Percentiles rank a stretch among this genome's conserved stretches.
Evolutionary conservation across 2,329 filamentous ascomycete species (phyloP).

Genomic region (Penicillium sp.): DNA sequence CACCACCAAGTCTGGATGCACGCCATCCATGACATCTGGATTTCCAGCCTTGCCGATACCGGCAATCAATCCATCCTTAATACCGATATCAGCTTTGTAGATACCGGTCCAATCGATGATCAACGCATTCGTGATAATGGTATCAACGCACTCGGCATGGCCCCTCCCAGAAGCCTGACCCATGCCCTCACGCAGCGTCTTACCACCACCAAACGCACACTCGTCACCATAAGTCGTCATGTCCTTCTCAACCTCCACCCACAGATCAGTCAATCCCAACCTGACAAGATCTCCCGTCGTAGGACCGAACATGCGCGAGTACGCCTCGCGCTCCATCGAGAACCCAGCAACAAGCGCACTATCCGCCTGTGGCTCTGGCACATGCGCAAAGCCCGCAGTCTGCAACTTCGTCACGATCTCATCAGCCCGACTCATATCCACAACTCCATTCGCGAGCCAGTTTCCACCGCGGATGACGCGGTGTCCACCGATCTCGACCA

Average conservation of each 20-base stretch:
- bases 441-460: conserved; percentile 69
- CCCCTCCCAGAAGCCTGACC: conserved; percentile 80
- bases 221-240: conserved; percentile 85
- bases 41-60: conserved; percentile 95
- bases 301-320: conserved; percentile 88
- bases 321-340: conserved; percentile 75
- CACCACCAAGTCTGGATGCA: conserved; percentile 75
- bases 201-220: conserved; percentile 92
- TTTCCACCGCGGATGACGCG: conserved; percentile 85
- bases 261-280: conserved; percentile 81
- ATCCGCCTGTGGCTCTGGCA: conserved; percentile 64
- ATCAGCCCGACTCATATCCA: conserved; percentile 65
- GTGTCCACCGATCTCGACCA: conserved; percentile 84
- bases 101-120: conserved; percentile 91
- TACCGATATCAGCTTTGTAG: conserved; percentile 94
- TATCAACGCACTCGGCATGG: conserved; percentile 73
- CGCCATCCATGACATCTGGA: conserved; percentile 93
- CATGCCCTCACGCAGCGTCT: conserved; percentile 93
- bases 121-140: conserved; percentile 85
- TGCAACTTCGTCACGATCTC: conserved; percentile 70
- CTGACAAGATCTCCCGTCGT: conserved; percentile 85
- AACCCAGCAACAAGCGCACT: conserved; percentile 60
- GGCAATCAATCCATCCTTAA: conserved; percentile 82
- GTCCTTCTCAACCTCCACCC: conserved; percentile 88
- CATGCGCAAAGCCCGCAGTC: conserved; percentile 75